These are phyloP conservation scores for Metschnikowia similis DNA, from an alignment of 805 yeast species.

Conservation along the genomic window DNA sequence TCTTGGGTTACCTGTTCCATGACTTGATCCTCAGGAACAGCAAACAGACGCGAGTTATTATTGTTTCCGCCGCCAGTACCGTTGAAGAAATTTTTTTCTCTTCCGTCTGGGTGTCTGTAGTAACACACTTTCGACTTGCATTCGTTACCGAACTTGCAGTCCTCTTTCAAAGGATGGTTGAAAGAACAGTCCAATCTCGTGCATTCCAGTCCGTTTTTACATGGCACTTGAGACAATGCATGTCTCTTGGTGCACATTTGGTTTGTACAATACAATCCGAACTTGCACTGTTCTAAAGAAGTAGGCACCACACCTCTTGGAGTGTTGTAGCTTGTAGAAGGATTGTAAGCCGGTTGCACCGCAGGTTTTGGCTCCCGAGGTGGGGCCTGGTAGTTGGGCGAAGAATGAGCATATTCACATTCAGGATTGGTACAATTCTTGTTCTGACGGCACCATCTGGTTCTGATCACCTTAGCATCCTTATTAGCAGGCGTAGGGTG, in stretches of 20 bases:
- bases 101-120: constrained; percentile 79
- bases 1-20: constrained; percentile 60
- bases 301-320: constrained; percentile 30
- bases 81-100: constrained; percentile 28
- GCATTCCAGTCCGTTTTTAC: constrained; percentile 81
- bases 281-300: constrained; percentile 78
- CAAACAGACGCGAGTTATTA: constrained; percentile 54
- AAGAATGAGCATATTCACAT: constrained; percentile 80
- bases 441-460: constrained; percentile 76
- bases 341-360: constrained; percentile 8
- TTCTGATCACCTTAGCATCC: constrained; percentile 60
- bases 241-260: constrained; percentile 79
- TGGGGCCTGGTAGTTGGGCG: constrained; percentile 49
- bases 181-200: constrained; percentile 76
- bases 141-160: constrained; percentile 72
- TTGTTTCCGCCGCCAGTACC: constrained; percentile 18
- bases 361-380: constrained; percentile 13
- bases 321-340: not conserved
- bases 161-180: constrained; percentile 75
- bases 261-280: constrained; percentile 71
- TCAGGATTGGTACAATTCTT: constrained; percentile 54
- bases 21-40: constrained; percentile 69
- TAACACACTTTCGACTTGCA: constrained; percentile 72
- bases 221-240: constrained; percentile 65
- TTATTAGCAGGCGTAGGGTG: constrained; percentile 88